These are phyloP conservation scores for Yamadazyma membranifaciens DNA, from an alignment of 1,139 yeast species.

Conservation along the genomic window DNA sequence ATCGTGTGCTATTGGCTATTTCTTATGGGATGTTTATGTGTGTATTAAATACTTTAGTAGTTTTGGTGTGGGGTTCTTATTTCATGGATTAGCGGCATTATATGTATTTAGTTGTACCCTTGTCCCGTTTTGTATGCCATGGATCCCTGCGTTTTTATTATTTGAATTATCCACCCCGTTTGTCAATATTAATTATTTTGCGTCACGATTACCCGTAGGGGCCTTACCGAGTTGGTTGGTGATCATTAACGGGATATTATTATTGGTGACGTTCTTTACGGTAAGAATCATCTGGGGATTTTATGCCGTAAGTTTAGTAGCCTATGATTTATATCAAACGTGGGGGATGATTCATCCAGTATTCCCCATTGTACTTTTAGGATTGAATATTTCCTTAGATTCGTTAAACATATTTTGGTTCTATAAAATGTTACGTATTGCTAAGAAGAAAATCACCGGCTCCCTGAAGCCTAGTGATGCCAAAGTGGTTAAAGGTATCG, in stretches of 20 bases:
- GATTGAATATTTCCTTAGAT: slow-evolving; percentile 65
- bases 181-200: slow-evolving; percentile 89
- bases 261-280: slow-evolving; percentile 69
- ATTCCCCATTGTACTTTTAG: slow-evolving; percentile 44
- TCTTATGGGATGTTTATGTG: slow-evolving; percentile 83
- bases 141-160: slow-evolving; percentile 78
- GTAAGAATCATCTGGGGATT: slow-evolving; percentile 89
- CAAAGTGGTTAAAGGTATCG: slow-evolving; percentile 16
- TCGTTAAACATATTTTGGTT: slow-evolving; percentile 76
- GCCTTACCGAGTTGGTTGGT: slow-evolving; percentile 46
- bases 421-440: slow-evolving; percentile 76
- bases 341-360: slow-evolving; percentile 25
- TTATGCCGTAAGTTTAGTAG: slow-evolving; percentile 59
- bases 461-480: slow-evolving; percentile 14
- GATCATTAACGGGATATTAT: slow-evolving; percentile 64
- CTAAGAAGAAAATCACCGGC: slow-evolving; percentile 42
- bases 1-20: slow-evolving; percentile 78
- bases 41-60: slow-evolving; percentile 58
- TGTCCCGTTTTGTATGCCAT: slow-evolving; percentile 59
- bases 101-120: slow-evolving; percentile 63
- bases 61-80: slow-evolving; percentile 80
- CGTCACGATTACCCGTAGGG: slow-evolving; percentile 67
- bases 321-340: slow-evolving; percentile 49
- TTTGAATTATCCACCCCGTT: slow-evolving; percentile 95
- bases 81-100: slow-evolving; percentile 85